These are phyloP conservation scores for Tanozyma kutaoensis DNA, from an alignment of 805 yeast species.

Conservation along the genomic window DNA sequence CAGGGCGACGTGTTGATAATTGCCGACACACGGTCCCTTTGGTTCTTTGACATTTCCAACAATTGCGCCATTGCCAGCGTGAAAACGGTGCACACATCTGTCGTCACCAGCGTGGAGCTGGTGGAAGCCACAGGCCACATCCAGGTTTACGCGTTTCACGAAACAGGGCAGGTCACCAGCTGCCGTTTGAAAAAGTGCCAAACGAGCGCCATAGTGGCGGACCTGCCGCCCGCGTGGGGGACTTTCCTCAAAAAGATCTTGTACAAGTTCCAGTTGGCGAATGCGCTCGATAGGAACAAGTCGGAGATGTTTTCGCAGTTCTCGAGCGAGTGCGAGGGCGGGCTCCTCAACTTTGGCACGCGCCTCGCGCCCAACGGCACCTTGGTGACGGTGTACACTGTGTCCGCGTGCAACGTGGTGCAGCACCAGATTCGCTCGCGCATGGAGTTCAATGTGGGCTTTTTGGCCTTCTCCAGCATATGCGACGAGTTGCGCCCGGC, in stretches of 20 bases:
- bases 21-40: slow-evolving; percentile 3
- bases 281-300: no score
- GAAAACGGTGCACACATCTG: slow-evolving; percentile 2
- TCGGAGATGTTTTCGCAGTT: no score
- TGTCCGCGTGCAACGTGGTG: slow-evolving; percentile 4
- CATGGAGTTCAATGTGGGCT: slow-evolving; percentile 3
- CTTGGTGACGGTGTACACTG: slow-evolving; percentile 3
- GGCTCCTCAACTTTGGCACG: slow-evolving; percentile 4
- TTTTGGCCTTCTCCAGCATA: slow-evolving; percentile 1
- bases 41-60: slow-evolving; percentile 1
- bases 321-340: no score
- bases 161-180: slow-evolving; percentile 3
- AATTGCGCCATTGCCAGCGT: background rate
- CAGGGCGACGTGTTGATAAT: slow-evolving; percentile 1
- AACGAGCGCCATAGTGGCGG: background rate
- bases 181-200: slow-evolving; percentile 1
- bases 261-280: no score
- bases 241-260: no score
- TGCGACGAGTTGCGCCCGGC: background rate
- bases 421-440: slow-evolving; percentile 11
- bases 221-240: slow-evolving; percentile 2
- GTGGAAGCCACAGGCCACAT: background rate
- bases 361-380: slow-evolving; percentile 1
- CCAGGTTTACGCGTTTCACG: slow-evolving; percentile 2
- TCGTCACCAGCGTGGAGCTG: slow-evolving; percentile 2